phyloP scores from a whole-genome alignment of 164 flowering plant genomes.

The Vitis riparia region DNA sequence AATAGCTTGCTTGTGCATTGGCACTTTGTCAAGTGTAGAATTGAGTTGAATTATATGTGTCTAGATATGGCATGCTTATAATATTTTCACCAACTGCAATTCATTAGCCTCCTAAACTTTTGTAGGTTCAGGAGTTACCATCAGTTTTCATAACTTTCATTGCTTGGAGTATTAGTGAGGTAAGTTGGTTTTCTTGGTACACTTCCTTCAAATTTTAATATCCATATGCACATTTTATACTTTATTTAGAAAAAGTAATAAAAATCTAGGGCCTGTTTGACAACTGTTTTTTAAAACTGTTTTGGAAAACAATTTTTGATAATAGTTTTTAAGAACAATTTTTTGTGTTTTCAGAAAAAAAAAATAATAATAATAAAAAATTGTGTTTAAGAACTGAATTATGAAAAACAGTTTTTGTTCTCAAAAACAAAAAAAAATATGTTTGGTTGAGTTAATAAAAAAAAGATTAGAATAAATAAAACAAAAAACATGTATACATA shows the following conservation, averaged over 20 bases:
- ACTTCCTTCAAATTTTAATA: not conserved
- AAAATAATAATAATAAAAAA: no score
- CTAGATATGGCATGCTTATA: conserved; percentile 10
- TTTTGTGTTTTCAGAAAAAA: no score
- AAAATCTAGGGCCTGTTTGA: no score
- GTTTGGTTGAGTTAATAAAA: no score
- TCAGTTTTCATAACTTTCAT: conserved; percentile 71
- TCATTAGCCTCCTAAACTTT: conserved; percentile 1
- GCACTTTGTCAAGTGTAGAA: not conserved
- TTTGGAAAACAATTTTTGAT: no score
- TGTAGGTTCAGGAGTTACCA: conserved; percentile 70
- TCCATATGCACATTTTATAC: not conserved
- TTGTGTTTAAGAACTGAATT: no score
- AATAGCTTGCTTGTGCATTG: not conserved
- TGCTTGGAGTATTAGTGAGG: conserved; percentile 84
- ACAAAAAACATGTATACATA: no score
- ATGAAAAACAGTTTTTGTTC: no score
- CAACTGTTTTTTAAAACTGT: no score
- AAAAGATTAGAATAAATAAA: no score
- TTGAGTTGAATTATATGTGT: not conserved
- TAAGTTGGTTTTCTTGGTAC: conserved; percentile 17
- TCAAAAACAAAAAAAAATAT: no score
- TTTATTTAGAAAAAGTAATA: not conserved
- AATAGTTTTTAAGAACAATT: no score
- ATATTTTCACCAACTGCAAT: not conserved